These are phyloP conservation scores for Cercospora berteroae DNA, from an alignment of 2,329 filamentous ascomycete species.

Conservation along the genomic window DNA sequence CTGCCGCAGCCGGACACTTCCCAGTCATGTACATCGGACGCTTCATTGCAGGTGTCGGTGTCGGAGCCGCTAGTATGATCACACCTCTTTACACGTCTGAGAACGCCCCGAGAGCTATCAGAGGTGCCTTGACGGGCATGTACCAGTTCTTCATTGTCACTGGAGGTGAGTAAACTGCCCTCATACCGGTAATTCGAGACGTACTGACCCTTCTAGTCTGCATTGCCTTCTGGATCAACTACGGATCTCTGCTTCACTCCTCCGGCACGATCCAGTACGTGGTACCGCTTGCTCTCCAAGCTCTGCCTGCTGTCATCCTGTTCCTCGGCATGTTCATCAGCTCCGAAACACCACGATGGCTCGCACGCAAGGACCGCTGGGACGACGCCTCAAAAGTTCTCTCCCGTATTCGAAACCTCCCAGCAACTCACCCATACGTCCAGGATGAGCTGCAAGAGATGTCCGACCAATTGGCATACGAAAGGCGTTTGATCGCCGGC, in stretches of 20 bases:
- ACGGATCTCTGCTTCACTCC: conserved; percentile 50
- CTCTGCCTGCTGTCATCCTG: conserved; percentile 61
- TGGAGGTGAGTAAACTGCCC: conserved; percentile 5
- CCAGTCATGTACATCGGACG: conserved; percentile 24
- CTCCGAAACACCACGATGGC: conserved; percentile 38
- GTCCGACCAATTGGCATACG: conserved; percentile 64
- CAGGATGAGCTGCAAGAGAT: conserved; percentile 61
- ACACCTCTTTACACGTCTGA: conserved; percentile 60
- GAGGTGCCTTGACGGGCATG: conserved; percentile 59
- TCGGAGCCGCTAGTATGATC: conserved; percentile 48
- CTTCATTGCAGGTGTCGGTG: conserved; percentile 53
- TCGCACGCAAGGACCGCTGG: conserved; percentile 66
- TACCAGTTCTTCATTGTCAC: conserved; percentile 58
- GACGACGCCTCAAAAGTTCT: conserved; percentile 61
- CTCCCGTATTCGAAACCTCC: conserved; percentile 53
- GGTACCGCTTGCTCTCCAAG: conserved; percentile 64
- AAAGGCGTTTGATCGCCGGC: conserved; percentile 66
- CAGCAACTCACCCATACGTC: conserved; percentile 60
- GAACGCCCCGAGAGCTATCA: conserved; percentile 40
- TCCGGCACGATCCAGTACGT: conserved; percentile 47
- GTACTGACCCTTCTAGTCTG: conserved; percentile 3
- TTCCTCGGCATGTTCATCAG: conserved; percentile 62
- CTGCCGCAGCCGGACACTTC: conserved; percentile 50
- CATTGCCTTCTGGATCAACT: conserved; percentile 47
- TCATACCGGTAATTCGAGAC: not conserved